phyloP scores from a whole-genome alignment of 768 basidiomycete genomes.

The Hirschioporus abietinus region DNA sequence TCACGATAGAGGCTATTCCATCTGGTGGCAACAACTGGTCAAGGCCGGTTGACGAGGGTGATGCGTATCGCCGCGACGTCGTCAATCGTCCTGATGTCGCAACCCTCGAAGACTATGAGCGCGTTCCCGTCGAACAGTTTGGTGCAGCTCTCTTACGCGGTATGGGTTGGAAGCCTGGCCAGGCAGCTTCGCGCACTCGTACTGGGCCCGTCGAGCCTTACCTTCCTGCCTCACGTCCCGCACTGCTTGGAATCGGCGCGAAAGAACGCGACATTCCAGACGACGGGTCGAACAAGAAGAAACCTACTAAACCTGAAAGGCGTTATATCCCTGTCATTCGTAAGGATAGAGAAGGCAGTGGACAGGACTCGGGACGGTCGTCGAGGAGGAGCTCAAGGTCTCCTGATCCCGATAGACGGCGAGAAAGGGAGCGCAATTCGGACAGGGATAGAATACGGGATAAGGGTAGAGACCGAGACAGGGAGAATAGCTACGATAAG shows the following conservation, averaged over 20 bases:
- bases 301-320: constrained; percentile 48
- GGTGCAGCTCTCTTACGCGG: constrained; percentile 90
- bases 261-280: constrained; percentile 77
- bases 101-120: constrained; percentile 79
- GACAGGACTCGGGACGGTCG: constrained; percentile 29
- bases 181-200: constrained; percentile 59
- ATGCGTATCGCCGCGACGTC: constrained; percentile 83
- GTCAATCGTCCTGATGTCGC: constrained; percentile 71
- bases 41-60: constrained; percentile 63
- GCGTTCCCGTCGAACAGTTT: constrained; percentile 89
- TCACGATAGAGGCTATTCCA: constrained; percentile 59
- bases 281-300: constrained; percentile 48
- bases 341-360: constrained; percentile 46
- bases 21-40: constrained; percentile 19
- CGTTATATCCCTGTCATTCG: constrained; percentile 82
- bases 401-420: constrained; percentile 26
- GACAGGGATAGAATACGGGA: constrained; percentile 20
- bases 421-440: constrained; percentile 14
- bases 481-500: constrained; percentile 25
- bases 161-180: constrained; percentile 94
- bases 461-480: constrained; percentile 25
- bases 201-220: constrained; percentile 71
- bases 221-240: constrained; percentile 75
- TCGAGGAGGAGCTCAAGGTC: constrained; percentile 52
- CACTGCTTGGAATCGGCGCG: constrained; percentile 89